Conservation (phyloP, 2,329 filamentous ascomycete genomes). For the Triangularia setosa region DNA sequence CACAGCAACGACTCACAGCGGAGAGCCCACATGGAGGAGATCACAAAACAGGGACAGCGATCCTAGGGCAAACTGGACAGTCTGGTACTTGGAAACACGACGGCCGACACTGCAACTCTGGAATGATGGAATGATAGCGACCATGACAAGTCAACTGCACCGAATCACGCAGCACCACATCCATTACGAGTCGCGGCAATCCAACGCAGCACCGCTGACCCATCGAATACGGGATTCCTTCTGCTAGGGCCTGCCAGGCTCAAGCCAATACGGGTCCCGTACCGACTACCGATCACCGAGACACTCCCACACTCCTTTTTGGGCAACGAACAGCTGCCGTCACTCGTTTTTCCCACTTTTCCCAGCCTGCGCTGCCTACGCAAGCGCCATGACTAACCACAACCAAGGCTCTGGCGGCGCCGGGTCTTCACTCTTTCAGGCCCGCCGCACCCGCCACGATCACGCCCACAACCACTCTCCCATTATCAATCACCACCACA, state of each 20-base stretch:
- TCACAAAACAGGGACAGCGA: neutral
- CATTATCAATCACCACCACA: constrained; percentile 3
- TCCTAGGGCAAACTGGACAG: neutral
- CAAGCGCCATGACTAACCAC: constrained; percentile 7
- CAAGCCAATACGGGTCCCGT: constrained; percentile 6
- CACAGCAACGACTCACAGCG: neutral
- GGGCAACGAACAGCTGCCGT: constrained; percentile 7
- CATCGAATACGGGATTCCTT: constrained; percentile 8
- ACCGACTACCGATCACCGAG: constrained; percentile 6
- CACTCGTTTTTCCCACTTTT: constrained; percentile 3
- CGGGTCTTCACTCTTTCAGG: constrained; percentile 10
- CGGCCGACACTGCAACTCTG: no score
- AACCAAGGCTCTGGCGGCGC: neutral
- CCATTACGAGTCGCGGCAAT: constrained; percentile 7
- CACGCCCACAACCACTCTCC: constrained; percentile 3
- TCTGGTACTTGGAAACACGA: neutral
- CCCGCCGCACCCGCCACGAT: constrained; percentile 8
- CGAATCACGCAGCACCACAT: constrained; percentile 7
- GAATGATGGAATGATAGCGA: constrained; percentile 2
- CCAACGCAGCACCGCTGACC: constrained; percentile 6
- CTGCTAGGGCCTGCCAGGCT: neutral
- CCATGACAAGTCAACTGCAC: constrained; percentile 8
- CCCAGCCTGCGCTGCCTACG: constrained; percentile 2
- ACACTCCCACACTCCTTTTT: constrained; percentile 4
- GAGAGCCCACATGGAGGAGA: neutral